Percentiles rank a stretch among this genome's conserved stretches.
phyloP scores from a whole-genome alignment of 495 filamentous ascomycete genomes.

The Apodospora peruviana region DNA sequence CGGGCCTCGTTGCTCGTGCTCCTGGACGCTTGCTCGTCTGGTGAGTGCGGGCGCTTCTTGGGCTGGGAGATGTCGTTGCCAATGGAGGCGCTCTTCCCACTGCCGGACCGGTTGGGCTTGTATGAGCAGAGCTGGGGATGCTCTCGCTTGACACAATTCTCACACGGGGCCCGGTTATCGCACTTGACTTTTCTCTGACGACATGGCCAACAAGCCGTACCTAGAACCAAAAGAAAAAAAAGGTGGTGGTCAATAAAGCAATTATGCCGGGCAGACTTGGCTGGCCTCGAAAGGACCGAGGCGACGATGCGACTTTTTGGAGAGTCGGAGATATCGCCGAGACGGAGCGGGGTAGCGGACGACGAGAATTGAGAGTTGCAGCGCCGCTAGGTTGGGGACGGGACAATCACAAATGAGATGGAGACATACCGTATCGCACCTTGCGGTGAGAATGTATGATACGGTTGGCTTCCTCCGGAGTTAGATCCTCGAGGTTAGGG shows the following conservation, averaged over 20 bases:
- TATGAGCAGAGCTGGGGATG: conserved; percentile 68
- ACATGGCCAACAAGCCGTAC: conserved; percentile 65
- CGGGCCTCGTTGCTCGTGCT: conserved; percentile 35
- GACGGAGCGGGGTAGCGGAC: too few relatives aligned
- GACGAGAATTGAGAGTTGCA: too few relatives aligned
- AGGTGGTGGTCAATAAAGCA: too few relatives aligned
- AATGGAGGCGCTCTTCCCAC: conserved; percentile 35
- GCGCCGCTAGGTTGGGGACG: too few relatives aligned
- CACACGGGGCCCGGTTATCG: conserved; percentile 66
- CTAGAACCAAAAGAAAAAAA: not conserved
- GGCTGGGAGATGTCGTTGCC: conserved; percentile 24
- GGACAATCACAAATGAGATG: too few relatives aligned
- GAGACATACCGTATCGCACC: conserved; percentile 52
- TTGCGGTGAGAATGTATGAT: conserved; percentile 57
- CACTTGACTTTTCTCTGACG: conserved; percentile 71
- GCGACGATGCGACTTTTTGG: too few relatives aligned
- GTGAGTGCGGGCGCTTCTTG: conserved; percentile 44
- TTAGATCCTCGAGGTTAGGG: conserved; percentile 42
- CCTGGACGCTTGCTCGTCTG: conserved; percentile 30
- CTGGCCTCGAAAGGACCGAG: too few relatives aligned
- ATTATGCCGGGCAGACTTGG: not conserved
- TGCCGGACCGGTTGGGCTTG: conserved; percentile 59
- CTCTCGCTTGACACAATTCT: conserved; percentile 68
- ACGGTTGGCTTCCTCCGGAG: conserved; percentile 51
- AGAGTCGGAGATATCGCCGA: too few relatives aligned